These are phyloP conservation scores for California macrophylla DNA, from an alignment of 441 rosid genomes.

Conservation along the genomic window DNA sequence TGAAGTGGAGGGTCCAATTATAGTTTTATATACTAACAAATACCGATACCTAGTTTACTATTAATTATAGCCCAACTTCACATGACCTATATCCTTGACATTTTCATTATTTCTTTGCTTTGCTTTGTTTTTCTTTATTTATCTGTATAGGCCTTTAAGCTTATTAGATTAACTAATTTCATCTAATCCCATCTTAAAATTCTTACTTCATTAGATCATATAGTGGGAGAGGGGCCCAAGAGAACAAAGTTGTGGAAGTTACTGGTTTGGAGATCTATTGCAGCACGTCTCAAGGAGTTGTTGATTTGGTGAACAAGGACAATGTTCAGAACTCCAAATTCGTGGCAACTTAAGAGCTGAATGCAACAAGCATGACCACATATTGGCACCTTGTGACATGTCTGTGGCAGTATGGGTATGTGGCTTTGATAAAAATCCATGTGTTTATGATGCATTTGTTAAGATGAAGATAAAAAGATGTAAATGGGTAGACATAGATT, in stretches of 20 bases:
- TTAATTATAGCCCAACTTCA: neutral
- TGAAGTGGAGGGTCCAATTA: neutral
- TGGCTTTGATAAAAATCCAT: slow-evolving; percentile 8
- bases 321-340: slow-evolving; percentile 28
- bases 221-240: slow-evolving; percentile 56
- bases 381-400: slow-evolving; percentile 55
- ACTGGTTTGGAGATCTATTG: slow-evolving; percentile 73
- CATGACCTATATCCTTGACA: neutral
- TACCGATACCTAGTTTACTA: neutral
- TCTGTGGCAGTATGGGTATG: slow-evolving; percentile 62
- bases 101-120: neutral
- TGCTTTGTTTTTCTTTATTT: too few relatives aligned
- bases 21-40: neutral
- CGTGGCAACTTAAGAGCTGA: slow-evolving; percentile 33
- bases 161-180: neutral
- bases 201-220: slow-evolving; percentile 9
- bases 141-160: neutral
- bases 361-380: slow-evolving; percentile 36
- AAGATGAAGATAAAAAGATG: neutral
- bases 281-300: slow-evolving; percentile 34
- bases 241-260: slow-evolving; percentile 56
- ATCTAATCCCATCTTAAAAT: neutral
- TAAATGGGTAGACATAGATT: neutral
- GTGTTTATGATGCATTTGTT: neutral
- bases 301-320: slow-evolving; percentile 28